A percentile compares a stretch with the other conserved stretches of the same genome.
These are phyloP conservation scores for Nicotiana otophora DNA, from an alignment of 257 asterid species.

Conservation along the genomic window DNA sequence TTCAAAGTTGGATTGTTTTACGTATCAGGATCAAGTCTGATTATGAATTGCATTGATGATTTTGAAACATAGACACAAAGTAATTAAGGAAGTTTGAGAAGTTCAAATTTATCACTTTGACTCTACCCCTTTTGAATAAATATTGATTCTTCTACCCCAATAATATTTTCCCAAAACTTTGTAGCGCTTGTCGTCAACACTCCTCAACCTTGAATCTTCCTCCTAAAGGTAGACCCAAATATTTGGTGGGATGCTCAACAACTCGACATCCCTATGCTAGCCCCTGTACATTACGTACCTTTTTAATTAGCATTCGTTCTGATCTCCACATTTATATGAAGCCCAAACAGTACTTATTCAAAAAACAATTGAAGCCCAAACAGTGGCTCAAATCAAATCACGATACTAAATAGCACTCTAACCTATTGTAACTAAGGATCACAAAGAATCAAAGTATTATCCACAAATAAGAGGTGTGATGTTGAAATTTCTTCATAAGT, in stretches of 20 bases:
- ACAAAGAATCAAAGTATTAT: not conserved
- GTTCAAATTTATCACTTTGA: not conserved
- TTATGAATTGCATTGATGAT: not conserved
- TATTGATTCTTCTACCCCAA: not conserved
- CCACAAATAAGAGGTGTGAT: not conserved
- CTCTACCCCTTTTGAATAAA: not conserved
- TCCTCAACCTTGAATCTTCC: not conserved
- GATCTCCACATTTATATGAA: too few relatives aligned
- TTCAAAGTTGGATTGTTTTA: not conserved
- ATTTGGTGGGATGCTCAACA: not conserved
- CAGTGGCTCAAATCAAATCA: not conserved
- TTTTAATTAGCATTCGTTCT: not conserved
- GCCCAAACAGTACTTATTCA: too few relatives aligned
- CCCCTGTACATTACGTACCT: not conserved
- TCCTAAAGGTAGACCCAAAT: not conserved
- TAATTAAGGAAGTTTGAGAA: not conserved
- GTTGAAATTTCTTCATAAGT: not conserved
- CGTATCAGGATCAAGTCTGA: not conserved
- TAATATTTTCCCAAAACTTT: not conserved
- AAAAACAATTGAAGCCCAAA: not conserved
- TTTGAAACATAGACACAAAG: not conserved
- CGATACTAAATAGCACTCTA: not conserved
- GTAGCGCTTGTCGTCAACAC: not conserved
- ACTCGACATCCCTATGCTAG: not conserved
- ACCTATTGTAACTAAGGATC: not conserved